A percentile compares a stretch with the other conserved stretches of the same genome.
Evolutionary conservation across 495 filamentous ascomycete species (phyloP).

Genomic region (Neurospora sp.): DNA sequence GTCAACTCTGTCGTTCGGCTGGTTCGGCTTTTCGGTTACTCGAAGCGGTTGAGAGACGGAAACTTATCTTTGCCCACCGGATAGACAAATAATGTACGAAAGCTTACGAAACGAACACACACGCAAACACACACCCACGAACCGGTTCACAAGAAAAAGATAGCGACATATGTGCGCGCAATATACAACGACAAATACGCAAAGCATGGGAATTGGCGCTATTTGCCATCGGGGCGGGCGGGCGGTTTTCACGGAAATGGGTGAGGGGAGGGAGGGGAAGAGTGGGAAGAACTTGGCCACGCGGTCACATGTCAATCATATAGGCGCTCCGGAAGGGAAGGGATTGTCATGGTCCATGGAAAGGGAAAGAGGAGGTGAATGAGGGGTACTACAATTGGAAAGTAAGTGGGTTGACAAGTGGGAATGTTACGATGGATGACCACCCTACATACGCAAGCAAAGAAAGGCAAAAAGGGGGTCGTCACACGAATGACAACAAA

Average conservation of each 20-base stretch:
- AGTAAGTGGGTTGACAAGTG: not conserved
- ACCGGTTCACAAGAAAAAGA: not conserved
- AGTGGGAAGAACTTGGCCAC: not conserved
- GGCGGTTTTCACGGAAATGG: not conserved
- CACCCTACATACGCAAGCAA: not conserved
- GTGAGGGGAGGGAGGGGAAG: not conserved
- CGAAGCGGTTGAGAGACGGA: not conserved
- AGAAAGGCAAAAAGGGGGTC: not conserved
- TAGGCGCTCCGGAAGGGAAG: not conserved
- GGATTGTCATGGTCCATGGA: not conserved
- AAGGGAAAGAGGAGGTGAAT: not conserved
- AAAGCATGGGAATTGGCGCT: not conserved
- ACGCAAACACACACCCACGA: not conserved
- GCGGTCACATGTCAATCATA: not conserved
- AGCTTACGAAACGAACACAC: not conserved
- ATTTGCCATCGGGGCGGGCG: not conserved
- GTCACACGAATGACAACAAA: not conserved
- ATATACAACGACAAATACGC: not conserved
- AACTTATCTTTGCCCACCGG: not conserved
- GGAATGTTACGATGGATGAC: not conserved
- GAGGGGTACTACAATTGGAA: not conserved
- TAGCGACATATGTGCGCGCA: not conserved
- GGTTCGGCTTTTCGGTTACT: not conserved
- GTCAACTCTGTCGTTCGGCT: not conserved
- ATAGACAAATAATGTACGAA: not conserved